Conservation (phyloP, 345 rosid species). For the Gossypium thurberi region DNA sequence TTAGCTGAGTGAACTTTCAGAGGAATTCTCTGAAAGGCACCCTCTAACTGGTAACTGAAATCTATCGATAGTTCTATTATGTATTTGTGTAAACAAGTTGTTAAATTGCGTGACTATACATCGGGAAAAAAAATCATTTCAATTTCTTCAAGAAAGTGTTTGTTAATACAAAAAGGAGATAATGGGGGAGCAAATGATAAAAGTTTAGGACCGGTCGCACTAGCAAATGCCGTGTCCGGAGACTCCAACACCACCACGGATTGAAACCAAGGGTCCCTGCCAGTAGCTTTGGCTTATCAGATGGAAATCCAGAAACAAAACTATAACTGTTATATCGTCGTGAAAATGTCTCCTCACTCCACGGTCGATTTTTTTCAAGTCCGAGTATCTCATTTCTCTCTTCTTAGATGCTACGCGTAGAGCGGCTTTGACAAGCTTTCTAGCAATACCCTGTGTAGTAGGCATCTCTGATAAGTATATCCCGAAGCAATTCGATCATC, state of each 20-base stretch:
- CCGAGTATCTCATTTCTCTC: conserved; percentile 92
- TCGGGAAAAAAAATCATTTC: not conserved
- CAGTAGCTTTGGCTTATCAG: conserved; percentile 36
- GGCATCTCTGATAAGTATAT: not conserved
- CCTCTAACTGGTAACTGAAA: not conserved
- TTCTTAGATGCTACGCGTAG: conserved; percentile 88
- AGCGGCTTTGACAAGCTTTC: conserved; percentile 69
- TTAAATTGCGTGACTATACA: conserved; percentile 29
- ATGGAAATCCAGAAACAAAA: conserved; percentile 66
- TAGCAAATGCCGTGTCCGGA: conserved; percentile 21
- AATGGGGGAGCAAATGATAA: conserved; percentile 9
- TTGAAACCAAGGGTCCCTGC: conserved; percentile 45
- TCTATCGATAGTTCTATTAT: conserved; percentile 5
- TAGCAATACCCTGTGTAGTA: conserved; percentile 56
- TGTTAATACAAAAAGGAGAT: conserved; percentile 19
- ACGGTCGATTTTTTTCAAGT: conserved; percentile 86
- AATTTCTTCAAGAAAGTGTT: not conserved
- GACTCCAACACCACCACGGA: conserved; percentile 49
- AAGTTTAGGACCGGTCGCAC: conserved; percentile 24
- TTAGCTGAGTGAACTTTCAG: not conserved
- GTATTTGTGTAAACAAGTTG: not conserved
- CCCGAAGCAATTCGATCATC: not conserved
- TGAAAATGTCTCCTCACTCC: conserved; percentile 98
- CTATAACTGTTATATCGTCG: conserved; percentile 82
- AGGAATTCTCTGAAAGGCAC: not conserved